Evolutionary conservation across 805 yeast genomes (phyloP).

Genomic region (Cyberlindnera mississippiensis): DNA sequence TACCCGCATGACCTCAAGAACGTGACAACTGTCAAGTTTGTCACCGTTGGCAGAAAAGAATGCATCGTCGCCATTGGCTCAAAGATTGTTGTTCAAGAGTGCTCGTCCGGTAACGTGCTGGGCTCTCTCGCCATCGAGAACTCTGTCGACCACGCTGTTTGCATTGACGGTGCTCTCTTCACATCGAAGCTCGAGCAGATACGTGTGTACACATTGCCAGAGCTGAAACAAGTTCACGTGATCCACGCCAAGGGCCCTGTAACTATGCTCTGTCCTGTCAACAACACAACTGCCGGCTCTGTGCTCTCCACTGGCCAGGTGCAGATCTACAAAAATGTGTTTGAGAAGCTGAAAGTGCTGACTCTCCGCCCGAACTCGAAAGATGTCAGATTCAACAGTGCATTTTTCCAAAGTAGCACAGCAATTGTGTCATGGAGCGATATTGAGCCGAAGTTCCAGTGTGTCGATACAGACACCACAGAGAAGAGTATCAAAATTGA

Average conservation of each 20-base stretch:
- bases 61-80: slow-evolving; percentile 2
- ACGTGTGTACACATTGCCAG: slow-evolving; percentile 9
- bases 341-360: slow-evolving; percentile 7
- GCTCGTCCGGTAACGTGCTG: slow-evolving; percentile 5
- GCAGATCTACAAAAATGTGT: slow-evolving; percentile 28
- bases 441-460: slow-evolving; percentile 36
- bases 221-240: slow-evolving; percentile 9
- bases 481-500: slow-evolving; percentile 24
- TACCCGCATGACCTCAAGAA: slow-evolving; percentile 14
- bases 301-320: slow-evolving; percentile 32
- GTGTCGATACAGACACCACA: slow-evolving; percentile 22
- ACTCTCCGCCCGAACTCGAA: slow-evolving; percentile 23
- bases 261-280: neutral
- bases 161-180: slow-evolving; percentile 9
- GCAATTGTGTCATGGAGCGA: slow-evolving; percentile 36
- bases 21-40: slow-evolving; percentile 2
- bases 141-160: slow-evolving; percentile 4
- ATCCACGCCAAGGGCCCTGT: slow-evolving; percentile 13
- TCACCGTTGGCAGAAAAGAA: neutral
- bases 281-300: slow-evolving; percentile 15
- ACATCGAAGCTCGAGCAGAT: slow-evolving; percentile 9
- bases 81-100: slow-evolving; percentile 9
- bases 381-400: slow-evolving; percentile 27
- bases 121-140: slow-evolving; percentile 10
- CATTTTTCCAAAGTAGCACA: slow-evolving; percentile 15